These are phyloP conservation scores for Mrakia gelida DNA, from an alignment of 768 basidiomycete species.

Conservation along the genomic window DNA sequence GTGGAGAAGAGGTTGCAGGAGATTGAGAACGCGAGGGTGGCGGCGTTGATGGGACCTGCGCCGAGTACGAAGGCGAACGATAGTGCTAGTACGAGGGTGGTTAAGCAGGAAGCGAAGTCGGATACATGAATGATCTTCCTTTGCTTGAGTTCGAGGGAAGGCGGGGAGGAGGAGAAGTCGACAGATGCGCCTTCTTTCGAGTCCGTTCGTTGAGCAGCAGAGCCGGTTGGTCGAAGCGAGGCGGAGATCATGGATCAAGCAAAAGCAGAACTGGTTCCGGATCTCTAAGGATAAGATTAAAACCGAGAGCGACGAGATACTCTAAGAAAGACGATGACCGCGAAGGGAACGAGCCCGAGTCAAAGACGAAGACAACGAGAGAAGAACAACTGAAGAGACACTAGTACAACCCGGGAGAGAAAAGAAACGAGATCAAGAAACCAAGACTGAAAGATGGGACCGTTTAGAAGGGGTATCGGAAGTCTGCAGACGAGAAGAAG, in stretches of 20 bases:
- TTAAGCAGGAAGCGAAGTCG: too few species aligned
- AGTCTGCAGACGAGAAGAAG: neutral
- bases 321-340: neutral
- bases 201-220: too few species aligned
- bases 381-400: neutral
- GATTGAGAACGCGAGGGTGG: neutral
- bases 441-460: neutral
- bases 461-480: slow-evolving; percentile 4
- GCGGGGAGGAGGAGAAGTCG: too few species aligned
- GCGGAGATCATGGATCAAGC: too few species aligned
- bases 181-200: too few species aligned
- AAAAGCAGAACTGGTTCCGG: too few species aligned
- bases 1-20: neutral
- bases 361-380: neutral
- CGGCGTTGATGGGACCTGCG: neutral
- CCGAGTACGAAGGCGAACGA: neutral
- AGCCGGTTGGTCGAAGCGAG: too few species aligned
- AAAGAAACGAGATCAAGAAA: neutral
- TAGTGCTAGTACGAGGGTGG: neutral
- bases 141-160: too few species aligned
- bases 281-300: neutral
- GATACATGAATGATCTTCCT: too few species aligned
- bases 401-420: neutral
- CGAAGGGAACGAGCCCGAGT: too few species aligned
- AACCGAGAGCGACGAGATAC: neutral